A percentile compares a stretch with the other conserved stretches of the same genome.
Conservation (phyloP, 1,139 yeast species). For the Diutina pseudorugosa region DNA sequence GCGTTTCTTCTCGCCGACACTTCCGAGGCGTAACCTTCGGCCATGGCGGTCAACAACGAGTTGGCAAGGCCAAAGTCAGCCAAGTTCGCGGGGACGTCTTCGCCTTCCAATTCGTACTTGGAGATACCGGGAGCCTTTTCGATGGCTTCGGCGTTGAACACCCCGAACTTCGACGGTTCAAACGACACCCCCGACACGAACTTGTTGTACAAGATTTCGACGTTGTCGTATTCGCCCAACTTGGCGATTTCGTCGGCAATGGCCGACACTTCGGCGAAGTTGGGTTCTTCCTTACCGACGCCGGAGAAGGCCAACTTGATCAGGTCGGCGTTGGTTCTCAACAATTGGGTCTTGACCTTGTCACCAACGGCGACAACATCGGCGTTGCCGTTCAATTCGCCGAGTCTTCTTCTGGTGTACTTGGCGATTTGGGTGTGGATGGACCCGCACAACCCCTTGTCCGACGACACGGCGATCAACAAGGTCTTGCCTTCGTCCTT, state of each 20-base stretch:
- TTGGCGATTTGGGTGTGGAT: conserved; percentile 92
- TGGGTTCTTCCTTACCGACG: conserved; percentile 94
- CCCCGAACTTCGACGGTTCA: conserved; percentile 65
- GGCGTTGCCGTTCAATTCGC: conserved; percentile 48
- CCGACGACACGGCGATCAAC: conserved; percentile 82
- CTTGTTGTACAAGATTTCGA: conserved; percentile 79
- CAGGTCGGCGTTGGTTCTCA: conserved; percentile 66
- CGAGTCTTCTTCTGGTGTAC: conserved; percentile 61
- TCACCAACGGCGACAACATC: conserved; percentile 90
- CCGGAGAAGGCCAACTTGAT: conserved; percentile 74
- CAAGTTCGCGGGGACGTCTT: conserved; percentile 53
- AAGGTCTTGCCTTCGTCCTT: conserved; percentile 48
- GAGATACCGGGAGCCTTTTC: conserved; percentile 81
- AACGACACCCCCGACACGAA: conserved; percentile 82
- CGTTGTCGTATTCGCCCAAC: conserved; percentile 59
- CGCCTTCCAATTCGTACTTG: conserved; percentile 69
- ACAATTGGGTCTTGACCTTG: conserved; percentile 78
- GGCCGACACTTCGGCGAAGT: conserved; percentile 78
- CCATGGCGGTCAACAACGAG: conserved; percentile 82
- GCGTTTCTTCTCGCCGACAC: conserved; percentile 98
- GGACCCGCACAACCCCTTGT: conserved; percentile 98
- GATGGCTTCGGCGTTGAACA: conserved; percentile 60
- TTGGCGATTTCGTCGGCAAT: conserved; percentile 75
- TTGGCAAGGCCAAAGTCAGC: conserved; percentile 86
- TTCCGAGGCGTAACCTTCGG: conserved; percentile 98